phyloP scores from a whole-genome alignment of 345 rosid species.

The Fremontodendron californicum region DNA sequence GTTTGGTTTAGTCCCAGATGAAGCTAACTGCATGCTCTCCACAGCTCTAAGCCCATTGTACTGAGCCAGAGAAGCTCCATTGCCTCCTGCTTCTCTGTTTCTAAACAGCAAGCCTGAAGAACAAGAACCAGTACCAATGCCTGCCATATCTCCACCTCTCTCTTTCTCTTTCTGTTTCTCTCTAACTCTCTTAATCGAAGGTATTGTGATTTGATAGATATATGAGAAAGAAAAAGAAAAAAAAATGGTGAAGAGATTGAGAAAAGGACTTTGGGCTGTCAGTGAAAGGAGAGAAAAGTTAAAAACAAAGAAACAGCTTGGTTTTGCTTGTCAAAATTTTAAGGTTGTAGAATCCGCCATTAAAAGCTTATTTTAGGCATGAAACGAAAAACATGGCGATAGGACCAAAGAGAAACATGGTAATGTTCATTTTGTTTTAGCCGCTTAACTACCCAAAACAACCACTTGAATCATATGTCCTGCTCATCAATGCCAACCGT shows the following conservation, averaged over 20 bases:
- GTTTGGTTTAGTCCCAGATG: conserved; percentile 16
- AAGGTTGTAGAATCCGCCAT: neutral
- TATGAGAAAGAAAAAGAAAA: neutral
- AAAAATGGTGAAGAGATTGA: neutral
- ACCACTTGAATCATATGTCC: neutral
- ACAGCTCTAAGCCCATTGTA: conserved; percentile 41
- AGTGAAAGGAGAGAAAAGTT: neutral
- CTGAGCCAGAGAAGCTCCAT: conserved; percentile 31
- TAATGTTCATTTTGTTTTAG: neutral
- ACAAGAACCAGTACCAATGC: conserved; percentile 29
- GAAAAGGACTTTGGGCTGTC: neutral
- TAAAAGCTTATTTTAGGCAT: neutral
- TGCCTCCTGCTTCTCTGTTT: conserved; percentile 25
- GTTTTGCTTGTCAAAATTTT: neutral
- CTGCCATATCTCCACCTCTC: conserved; percentile 33
- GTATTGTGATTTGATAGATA: neutral
- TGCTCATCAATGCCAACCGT: neutral
- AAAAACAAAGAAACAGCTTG: neutral
- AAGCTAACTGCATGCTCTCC: conserved; percentile 26
- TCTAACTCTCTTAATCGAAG: neutral
- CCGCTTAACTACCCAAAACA: conserved; percentile 10
- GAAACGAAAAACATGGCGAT: conserved; percentile 10
- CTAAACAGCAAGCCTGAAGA: conserved; percentile 29
- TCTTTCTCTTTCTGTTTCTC: conserved; percentile 15
- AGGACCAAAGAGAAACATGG: neutral